Base-by-base conservation (phyloP, 202 grass and related monocot genomes). In the Dendrocalamus latiflorus region DNA sequence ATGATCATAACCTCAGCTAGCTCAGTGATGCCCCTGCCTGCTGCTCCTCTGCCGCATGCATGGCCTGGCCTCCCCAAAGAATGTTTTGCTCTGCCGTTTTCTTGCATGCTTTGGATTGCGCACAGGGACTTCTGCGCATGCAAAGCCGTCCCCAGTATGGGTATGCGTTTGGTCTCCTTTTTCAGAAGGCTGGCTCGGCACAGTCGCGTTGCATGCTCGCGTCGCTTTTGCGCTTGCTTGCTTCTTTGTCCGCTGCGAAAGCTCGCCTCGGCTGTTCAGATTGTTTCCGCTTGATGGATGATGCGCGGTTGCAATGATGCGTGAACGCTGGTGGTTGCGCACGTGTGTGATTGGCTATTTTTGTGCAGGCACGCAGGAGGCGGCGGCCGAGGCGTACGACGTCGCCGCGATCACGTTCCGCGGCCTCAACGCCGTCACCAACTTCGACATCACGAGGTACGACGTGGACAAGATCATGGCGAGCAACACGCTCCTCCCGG, bases 401-500 rank as follows among this genome's bases (percentile, higher is more conserved):
- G n/a, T n/a, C n/a, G n/a, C n/a, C n/a, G n/a, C n/a, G n/a, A n/a
- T n/a, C n/a, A n/a, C n/a, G n/a, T n/a, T n/a, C n/a, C n/a, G n/a
- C n/a, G n/a, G n/a, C n/a, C n/a, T n/a, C n/a, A n/a, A n/a, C n/a
- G n/a, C n/a, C n/a, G n/a, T n/a, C n/a, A n/a, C n/a, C n/a, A n/a
- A n/a, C n/a, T n/a, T n/a, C n/a, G n/a, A n/a, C n/a, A n/a, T n/a
- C n/a, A n/a, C n/a, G n/a, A n/a, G n/a, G n/a, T n/a, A n/a, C n/a
- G n/a, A n/a, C n/a, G n/a, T n/a, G n/a, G n/a, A n/a, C n/a, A n/a
- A n/a, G n/a, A n/a, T n/a, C n/a, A n/a, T n/a, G n/a, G n/a, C n/a
- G n/a, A n/a, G n/a, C n/a, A n/a, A 39, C 92, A 91, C 88, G 51
- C 93, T 96, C 11, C 91, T 99, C 8, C 82, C 91, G 0, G 81